These are phyloP conservation scores for Lignosus rhinocerotis DNA, from an alignment of 1,284 basidiomycete genomes.

Conservation along the genomic window DNA sequence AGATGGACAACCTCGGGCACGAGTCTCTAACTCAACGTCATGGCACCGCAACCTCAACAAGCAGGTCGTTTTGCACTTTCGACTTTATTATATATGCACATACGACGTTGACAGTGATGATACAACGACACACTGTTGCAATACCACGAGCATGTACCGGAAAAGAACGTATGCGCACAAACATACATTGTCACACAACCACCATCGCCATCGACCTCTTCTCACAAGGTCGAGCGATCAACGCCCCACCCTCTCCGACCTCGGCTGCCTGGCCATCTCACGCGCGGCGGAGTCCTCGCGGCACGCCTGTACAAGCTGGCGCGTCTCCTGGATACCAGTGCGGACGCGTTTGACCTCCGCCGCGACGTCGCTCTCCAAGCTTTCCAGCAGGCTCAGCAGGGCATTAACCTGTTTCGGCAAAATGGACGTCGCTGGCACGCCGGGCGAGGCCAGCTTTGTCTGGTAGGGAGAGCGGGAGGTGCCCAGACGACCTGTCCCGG, in stretches of 20 bases:
- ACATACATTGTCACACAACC: background rate
- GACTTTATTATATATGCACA: background rate
- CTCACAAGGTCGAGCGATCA: constrained; percentile 8
- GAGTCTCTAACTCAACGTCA: no score
- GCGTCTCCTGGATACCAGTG: constrained; percentile 39
- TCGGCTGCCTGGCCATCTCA: constrained; percentile 17
- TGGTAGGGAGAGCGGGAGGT: background rate
- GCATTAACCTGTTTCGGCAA: constrained; percentile 34
- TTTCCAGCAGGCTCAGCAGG: constrained; percentile 39
- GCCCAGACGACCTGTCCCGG: constrained; percentile 1
- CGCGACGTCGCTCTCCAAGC: constrained; percentile 39
- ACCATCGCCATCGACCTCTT: background rate
- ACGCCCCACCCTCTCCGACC: constrained; percentile 27
- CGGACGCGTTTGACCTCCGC: constrained; percentile 41
- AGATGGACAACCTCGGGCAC: no score
- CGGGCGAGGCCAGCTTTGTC: background rate
- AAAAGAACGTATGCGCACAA: background rate
- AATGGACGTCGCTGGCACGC: constrained; percentile 16
- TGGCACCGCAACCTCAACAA: no score
- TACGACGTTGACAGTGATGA: background rate
- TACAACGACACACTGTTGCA: background rate
- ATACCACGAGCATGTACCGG: background rate
- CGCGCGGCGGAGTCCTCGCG: constrained; percentile 31
- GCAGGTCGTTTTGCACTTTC: no score
- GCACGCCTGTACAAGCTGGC: constrained; percentile 33